These are phyloP conservation scores for Rhizopus arrhizus DNA, from an alignment of 371 early-diverging fungal species.

Conservation along the genomic window DNA sequence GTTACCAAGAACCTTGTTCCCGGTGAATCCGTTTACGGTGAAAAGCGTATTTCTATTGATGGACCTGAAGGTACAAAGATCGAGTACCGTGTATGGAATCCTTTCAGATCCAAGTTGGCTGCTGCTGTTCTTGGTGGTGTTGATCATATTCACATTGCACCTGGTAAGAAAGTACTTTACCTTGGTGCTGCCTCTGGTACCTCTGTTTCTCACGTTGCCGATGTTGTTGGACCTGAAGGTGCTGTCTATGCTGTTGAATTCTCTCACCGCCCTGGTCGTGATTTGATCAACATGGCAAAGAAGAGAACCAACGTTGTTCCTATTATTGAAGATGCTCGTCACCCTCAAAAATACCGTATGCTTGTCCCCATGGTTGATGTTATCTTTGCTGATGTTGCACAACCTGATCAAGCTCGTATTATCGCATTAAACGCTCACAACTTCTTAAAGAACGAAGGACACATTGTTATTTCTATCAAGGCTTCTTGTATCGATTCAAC, in stretches of 20 bases:
- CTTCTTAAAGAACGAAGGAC: constrained; percentile 98
- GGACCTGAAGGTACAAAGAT: constrained; percentile 95
- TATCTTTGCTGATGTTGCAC: constrained; percentile 99
- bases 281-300: constrained; percentile 99
- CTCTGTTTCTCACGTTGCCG: constrained; percentile 99
- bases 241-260: constrained; percentile 99
- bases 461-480: constrained; percentile 99
- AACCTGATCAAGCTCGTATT: constrained; percentile 99
- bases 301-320: constrained; percentile 99
- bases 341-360: constrained; percentile 99
- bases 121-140: constrained; percentile 99
- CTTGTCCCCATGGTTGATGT: constrained; percentile 99
- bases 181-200: constrained; percentile 99
- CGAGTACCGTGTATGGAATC: constrained; percentile 99
- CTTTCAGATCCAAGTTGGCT: constrained; percentile 99
- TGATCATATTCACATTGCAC: constrained; percentile 96
- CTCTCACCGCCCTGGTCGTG: constrained; percentile 99
- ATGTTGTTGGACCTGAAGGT: constrained; percentile 98
- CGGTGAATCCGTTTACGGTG: constrained; percentile 98
- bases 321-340: constrained; percentile 99
- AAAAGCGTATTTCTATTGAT: constrained; percentile 98
- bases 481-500: constrained; percentile 99
- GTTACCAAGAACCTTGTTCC: constrained; percentile 99
- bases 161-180: constrained; percentile 99
- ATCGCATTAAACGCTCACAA: constrained; percentile 98